Base-by-base conservation (phyloP, 108 stramenopile genomes). In the Asterionellopsis glacialis region DNA sequence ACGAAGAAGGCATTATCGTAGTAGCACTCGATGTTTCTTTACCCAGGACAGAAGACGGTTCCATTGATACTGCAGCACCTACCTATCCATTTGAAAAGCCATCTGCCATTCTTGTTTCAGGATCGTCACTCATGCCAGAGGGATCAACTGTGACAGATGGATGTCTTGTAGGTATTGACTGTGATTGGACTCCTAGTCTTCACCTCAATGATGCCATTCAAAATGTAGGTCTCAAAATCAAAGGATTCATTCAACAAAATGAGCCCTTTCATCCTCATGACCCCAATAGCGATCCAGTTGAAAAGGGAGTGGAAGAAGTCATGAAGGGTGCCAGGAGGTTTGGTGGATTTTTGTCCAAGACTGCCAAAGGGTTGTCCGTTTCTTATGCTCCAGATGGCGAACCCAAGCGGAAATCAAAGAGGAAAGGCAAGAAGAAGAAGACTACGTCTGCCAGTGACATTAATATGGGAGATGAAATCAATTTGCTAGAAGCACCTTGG, bases 111-210 rank as follows among this genome's bases (percentile, higher is more conserved):
- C 58, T 93, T 25, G 63, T 70, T 41, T 74, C 74, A 16, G 91
- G 91, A 10, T 65, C 79, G 11, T 53, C 55, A 28, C 67, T 59
- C 23, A 85, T 93, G 48, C 75, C 84, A 15, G 53, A 58, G 23
- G 79, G 80, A 50, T 83, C 83, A 9, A 84, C 84, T 33, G 84
- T 90, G 61, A 33, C 57, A 0, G 70, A 90, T 62, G 91, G 91
- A 0, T 75, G 80, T 62, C 54, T 50, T 47, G 59, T 93, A 38
- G 70, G 76, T 23, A 85, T 93, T 64, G 91, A 93, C 64, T 73
- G 79, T 33, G 86, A 90, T 57, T 94, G 93, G 93, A 94, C 93
- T 11, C 93, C 93, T 11, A 81, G 79, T 62, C 73, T 94, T 24
- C 89, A 90, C 64, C 56, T 94, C 13, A 76, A 80, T 11, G 90